Conservation (phyloP, 2,329 filamentous ascomycete genomes). For the Aspergillus amoenus region DNA sequence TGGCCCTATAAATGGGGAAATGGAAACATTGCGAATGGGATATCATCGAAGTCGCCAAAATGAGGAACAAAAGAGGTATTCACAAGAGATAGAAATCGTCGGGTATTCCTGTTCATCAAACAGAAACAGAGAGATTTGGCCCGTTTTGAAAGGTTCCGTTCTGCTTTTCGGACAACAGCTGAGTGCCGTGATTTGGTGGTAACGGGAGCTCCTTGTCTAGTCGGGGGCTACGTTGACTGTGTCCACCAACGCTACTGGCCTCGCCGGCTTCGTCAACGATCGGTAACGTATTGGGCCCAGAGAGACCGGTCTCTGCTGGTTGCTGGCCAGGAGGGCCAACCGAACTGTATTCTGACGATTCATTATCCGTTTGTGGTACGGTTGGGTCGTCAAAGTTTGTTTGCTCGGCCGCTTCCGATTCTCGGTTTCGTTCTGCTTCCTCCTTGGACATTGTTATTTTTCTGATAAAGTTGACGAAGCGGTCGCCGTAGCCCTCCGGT, state of each 20-base stretch:
- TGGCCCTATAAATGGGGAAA: conserved; percentile 15
- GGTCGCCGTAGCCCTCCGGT: conserved; percentile 85
- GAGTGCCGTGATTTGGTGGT: conserved; percentile 20
- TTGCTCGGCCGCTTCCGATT: conserved; percentile 32
- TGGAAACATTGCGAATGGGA: conserved; percentile 20
- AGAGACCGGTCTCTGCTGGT: conserved; percentile 56
- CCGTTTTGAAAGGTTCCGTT: conserved; percentile 20
- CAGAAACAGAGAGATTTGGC: conserved; percentile 5
- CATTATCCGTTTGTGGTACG: conserved; percentile 61
- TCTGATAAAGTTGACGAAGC: conserved; percentile 89
- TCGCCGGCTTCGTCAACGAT: conserved; percentile 91
- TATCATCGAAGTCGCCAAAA: conserved; percentile 22
- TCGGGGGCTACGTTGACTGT: conserved; percentile 52
- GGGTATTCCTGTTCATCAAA: conserved; percentile 2
- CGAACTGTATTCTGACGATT: conserved; percentile 60
- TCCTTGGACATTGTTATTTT: conserved; percentile 88
- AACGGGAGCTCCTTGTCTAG: conserved; percentile 34
- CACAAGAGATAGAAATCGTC: background rate
- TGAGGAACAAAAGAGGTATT: background rate
- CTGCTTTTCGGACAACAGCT: conserved; percentile 23
- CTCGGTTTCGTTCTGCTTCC: conserved; percentile 62
- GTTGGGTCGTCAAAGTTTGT: conserved; percentile 52
- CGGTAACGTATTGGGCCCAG: conserved; percentile 62
- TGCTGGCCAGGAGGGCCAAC: conserved; percentile 61
- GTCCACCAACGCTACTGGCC: conserved; percentile 63